Base-by-base conservation (phyloP, 257 asterid species). In the Solanum arcanum region DNA sequence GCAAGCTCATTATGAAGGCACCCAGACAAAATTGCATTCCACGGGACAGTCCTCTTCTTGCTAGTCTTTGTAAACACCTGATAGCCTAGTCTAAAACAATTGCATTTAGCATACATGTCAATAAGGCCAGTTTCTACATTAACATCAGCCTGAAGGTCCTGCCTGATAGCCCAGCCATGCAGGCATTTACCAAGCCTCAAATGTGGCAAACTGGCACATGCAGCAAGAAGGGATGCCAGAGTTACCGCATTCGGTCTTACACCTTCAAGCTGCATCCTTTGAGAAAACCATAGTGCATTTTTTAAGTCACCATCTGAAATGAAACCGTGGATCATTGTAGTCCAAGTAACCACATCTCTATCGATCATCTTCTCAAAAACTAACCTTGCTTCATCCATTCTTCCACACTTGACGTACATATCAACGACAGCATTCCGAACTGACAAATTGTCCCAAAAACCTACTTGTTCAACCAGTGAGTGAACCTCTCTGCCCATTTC, bases 121-220 rank as follows among this genome's bases (percentile, higher is more conserved):
- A 97, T 94, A 47, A 97, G 88, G 52, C 98, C 91, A 80, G 99
- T 95, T 91, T 93, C 98, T 69, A 94, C 92, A 86, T 93, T 94
- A 59, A 94, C 99, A 91, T 95, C 97, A 64, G 87, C 83, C 64
- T 96, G 96, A 77, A 92, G 76, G 37, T 86, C 77, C 56, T 94
- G 98, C 88, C 98, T 92, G 35, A 95, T 86, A 9, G 94, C 94
- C 98, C 98, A 96, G 16, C 98, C 98, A 31, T 96, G 99, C 92
- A 97, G 91, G 86, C 95, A 93, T 90, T 94, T 97, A 66, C 99
- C 99, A 56, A 94, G 94, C 89, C 87, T 94, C 94, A 93, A 86
- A 90, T 93, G 90, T 41, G 49, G 92, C 23, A 91, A 86, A 89
- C 47, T 80, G 70, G 95, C 93, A 85, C 98, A 91, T 87, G 94